Conservation (phyloP, 2,329 filamentous ascomycete species). For the Phoma sp. region DNA sequence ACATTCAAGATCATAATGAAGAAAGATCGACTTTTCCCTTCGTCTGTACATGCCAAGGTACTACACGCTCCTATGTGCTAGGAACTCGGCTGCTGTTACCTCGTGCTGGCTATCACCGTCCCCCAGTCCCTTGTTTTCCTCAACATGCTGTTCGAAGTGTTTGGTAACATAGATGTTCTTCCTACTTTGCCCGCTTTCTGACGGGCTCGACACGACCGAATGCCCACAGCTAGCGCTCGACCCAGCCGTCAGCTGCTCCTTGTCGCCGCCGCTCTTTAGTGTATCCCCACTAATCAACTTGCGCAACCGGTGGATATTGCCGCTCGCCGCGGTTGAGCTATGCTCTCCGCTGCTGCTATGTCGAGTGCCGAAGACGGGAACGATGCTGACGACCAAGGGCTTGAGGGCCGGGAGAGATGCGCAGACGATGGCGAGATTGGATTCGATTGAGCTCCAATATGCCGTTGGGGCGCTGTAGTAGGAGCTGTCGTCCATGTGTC, state of each 20-base stretch:
- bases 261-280: constrained; percentile 10
- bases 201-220: constrained; percentile 3
- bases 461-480: constrained; percentile 32
- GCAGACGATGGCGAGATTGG: constrained; percentile 43
- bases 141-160: constrained; percentile 20
- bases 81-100: constrained; percentile 5
- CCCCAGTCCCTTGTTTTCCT: constrained; percentile 2
- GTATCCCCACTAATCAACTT: constrained; percentile 7
- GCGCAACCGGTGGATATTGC: constrained; percentile 2
- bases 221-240: constrained; percentile 12
- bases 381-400: constrained; percentile 31
- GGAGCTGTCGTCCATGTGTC: constrained; percentile 27
- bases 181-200: constrained; percentile 12
- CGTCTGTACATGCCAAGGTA: neutral
- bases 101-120: constrained; percentile 23
- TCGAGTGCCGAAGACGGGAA: constrained; percentile 28
- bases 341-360: constrained; percentile 18
- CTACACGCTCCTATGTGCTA: neutral
- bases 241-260: constrained; percentile 19
- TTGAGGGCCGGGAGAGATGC: constrained; percentile 41
- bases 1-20: neutral
- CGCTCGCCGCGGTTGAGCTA: constrained; percentile 10
- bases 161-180: constrained; percentile 23
- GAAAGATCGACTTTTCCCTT: neutral
- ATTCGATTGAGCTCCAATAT: constrained; percentile 41